Evolutionary conservation across 805 yeast species (phyloP).

Genomic region (Pichia sporocuriosa): DNA sequence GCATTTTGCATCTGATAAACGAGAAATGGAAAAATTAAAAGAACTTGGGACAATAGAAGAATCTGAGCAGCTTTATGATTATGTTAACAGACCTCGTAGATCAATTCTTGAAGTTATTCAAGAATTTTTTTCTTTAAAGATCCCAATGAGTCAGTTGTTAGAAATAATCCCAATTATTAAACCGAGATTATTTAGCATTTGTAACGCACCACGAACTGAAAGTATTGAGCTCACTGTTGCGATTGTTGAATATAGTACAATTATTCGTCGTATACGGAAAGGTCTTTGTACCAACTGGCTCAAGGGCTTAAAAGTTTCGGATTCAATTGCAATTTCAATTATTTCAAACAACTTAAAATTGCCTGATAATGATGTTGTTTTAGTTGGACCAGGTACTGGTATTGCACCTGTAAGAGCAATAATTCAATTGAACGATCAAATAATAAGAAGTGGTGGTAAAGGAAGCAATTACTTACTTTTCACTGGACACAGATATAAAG

Average conservation of each 20-base stretch:
- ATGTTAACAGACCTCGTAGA: conserved; percentile 89
- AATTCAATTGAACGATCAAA: conserved; percentile 34
- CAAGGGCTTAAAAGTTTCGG: conserved; percentile 41
- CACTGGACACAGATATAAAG: conserved; percentile 63
- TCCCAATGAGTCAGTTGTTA: conserved; percentile 69
- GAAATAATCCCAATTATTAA: conserved; percentile 74
- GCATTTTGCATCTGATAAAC: conserved; percentile 68
- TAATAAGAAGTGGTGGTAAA: conserved; percentile 11
- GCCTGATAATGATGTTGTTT: conserved; percentile 33
- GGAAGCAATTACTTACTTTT: conserved; percentile 43
- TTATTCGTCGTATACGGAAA: conserved; percentile 62
- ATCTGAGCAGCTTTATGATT: conserved; percentile 77
- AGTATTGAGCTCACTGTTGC: conserved; percentile 69
- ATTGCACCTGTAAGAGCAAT: conserved; percentile 85
- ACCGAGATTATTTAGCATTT: conserved; percentile 82
- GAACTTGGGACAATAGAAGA: conserved; percentile 72
- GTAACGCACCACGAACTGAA: conserved; percentile 38
- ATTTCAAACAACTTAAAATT: conserved; percentile 40
- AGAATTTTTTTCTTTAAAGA: conserved; percentile 69
- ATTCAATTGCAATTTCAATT: conserved; percentile 45
- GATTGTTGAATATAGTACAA: conserved; percentile 79
- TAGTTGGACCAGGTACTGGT: conserved; percentile 95
- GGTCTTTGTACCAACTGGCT: conserved; percentile 85
- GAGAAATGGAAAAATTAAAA: conserved; percentile 67
- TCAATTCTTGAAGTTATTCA: conserved; percentile 75